These are phyloP conservation scores for Apiotrichum sp. DNA, from an alignment of 1,284 basidiomycete genomes.

Conservation along the genomic window DNA sequence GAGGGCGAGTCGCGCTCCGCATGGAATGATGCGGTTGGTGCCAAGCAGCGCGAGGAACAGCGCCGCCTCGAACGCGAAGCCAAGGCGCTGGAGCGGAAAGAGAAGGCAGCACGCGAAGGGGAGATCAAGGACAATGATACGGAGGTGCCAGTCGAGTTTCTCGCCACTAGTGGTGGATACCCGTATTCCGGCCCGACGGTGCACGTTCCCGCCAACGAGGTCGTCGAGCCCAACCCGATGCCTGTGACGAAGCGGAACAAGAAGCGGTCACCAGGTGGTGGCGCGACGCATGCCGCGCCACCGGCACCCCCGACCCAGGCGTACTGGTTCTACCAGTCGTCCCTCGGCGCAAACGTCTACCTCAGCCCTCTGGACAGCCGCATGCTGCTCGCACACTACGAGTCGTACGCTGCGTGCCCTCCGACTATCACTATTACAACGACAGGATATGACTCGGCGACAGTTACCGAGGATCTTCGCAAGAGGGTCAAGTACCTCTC, in stretches of 20 bases:
- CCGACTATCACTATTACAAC: slow-evolving; percentile 71
- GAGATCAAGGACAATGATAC: background rate
- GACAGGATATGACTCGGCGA: slow-evolving; percentile 61
- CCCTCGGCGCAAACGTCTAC: slow-evolving; percentile 84
- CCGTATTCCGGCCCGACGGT: slow-evolving; percentile 7
- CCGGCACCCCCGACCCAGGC: slow-evolving; percentile 32
- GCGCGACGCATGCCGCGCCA: slow-evolving; percentile 24
- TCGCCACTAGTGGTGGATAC: slow-evolving; percentile 1
- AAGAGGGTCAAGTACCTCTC: slow-evolving; percentile 92
- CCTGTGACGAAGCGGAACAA: slow-evolving; percentile 28
- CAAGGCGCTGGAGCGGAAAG: slow-evolving; percentile 24
- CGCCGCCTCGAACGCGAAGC: slow-evolving; percentile 46
- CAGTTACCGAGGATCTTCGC: slow-evolving; percentile 79
- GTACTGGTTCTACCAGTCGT: slow-evolving; percentile 94
- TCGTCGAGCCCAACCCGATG: slow-evolving; percentile 40
- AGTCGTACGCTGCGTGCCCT: slow-evolving; percentile 77
- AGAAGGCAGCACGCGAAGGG: slow-evolving; percentile 12
- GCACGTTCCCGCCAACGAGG: slow-evolving; percentile 35
- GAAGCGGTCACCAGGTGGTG: slow-evolving; percentile 14
- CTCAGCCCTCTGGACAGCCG: slow-evolving; percentile 93
- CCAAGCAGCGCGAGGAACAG: slow-evolving; percentile 44
- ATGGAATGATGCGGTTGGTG: slow-evolving; percentile 38
- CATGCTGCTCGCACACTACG: slow-evolving; percentile 79
- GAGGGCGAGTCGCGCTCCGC: slow-evolving; percentile 37
- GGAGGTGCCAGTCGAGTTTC: slow-evolving; percentile 12